Conservation (phyloP, 75 land plant species). For the Pinus albicaulis region DNA sequence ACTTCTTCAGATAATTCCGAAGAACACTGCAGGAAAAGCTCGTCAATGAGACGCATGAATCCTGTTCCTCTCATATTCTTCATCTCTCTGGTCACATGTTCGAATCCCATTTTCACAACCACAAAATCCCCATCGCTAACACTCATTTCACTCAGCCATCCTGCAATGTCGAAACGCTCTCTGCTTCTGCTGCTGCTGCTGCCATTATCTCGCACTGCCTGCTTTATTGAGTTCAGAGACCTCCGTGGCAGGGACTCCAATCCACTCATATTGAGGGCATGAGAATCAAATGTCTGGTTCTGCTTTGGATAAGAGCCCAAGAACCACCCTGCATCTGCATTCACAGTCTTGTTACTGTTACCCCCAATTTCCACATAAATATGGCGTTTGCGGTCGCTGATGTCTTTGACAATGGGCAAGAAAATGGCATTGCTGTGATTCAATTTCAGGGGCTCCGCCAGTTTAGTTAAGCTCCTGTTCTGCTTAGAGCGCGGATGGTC, state of each 20-base stretch:
- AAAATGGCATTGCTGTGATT: neutral
- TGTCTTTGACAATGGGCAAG: neutral
- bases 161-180: neutral
- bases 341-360: neutral
- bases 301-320: neutral
- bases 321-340: neutral
- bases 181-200: neutral
- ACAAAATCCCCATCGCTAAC: neutral
- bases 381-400: neutral
- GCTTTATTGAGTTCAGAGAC: neutral
- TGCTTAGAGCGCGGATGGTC: neutral
- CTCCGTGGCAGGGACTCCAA: neutral
- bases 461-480: neutral
- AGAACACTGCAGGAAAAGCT: neutral
- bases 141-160: neutral
- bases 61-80: neutral
- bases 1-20: neutral
- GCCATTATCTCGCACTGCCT: neutral
- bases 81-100: neutral
- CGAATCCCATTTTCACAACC: neutral
- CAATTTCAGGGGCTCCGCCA: neutral
- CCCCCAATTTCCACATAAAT: constrained; percentile 1
- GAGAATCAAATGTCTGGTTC: neutral
- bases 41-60: neutral
- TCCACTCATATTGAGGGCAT: neutral